Conservation (phyloP, 225 moss, liverwort and hornwort species). For the Lunularia cruciata region DNA sequence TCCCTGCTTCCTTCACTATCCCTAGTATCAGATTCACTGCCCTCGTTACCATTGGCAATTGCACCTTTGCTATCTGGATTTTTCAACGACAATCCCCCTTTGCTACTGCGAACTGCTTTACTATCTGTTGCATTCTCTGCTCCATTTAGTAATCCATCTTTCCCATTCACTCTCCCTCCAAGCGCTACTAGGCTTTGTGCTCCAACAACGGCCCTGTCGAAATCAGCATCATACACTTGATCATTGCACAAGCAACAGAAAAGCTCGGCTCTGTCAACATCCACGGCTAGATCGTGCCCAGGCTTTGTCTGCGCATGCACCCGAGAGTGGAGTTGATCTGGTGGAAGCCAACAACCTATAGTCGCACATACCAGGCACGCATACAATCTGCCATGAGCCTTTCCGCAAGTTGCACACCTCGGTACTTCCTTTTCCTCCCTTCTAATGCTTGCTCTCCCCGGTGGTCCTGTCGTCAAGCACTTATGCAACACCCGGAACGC, state of each 20-base stretch:
- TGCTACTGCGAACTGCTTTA: constrained; percentile 30
- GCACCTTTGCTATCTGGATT: constrained; percentile 29
- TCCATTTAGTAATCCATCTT: constrained; percentile 23
- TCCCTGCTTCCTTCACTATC: constrained; percentile 39
- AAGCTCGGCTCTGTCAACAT: constrained; percentile 89
- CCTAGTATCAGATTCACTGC: constrained; percentile 32
- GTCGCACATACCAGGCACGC: constrained; percentile 78
- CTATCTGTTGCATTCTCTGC: constrained; percentile 20
- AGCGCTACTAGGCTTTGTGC: constrained; percentile 50
- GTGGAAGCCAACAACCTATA: constrained; percentile 78
- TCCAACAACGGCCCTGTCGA: constrained; percentile 79
- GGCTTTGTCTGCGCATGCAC: constrained; percentile 62
- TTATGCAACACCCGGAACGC: constrained; percentile 73
- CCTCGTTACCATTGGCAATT: constrained; percentile 33
- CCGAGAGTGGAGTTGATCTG: constrained; percentile 60
- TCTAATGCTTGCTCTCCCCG: constrained; percentile 74
- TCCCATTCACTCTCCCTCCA: constrained; percentile 41
- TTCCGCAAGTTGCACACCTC: constrained; percentile 68
- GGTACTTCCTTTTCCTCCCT: constrained; percentile 78
- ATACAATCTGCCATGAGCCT: constrained; percentile 64
- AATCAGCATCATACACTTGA: constrained; percentile 83
- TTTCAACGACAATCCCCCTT: constrained; percentile 27
- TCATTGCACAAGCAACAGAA: constrained; percentile 85
- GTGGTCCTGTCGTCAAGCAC: constrained; percentile 69
- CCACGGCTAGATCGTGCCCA: constrained; percentile 81